Evolutionary conservation across 2,329 filamentous ascomycete species (phyloP), one percentile per base, ranked within the genome.

Genomic region (Xylariaceae sp.): DNA sequence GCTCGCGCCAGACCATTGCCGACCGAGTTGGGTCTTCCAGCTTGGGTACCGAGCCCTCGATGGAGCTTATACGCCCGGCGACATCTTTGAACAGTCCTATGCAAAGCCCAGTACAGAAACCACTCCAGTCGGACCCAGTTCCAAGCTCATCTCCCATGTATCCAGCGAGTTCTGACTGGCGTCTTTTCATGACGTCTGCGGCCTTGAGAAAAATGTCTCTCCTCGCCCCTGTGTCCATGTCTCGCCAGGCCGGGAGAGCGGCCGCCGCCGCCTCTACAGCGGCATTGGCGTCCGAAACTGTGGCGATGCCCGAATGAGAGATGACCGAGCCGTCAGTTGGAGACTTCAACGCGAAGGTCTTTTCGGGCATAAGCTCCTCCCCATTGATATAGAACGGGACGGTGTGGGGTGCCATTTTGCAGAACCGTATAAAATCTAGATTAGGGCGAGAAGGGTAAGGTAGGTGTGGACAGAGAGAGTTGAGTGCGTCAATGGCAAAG

Each of bases 181-280:
- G 49, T 22, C 40, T 27, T 38, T 80, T 72, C 52, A 91, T 71
- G 43, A 90, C 68, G 9, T 83, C 80, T 10, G 85, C 83, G 0
- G 86, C 84, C 63, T 81, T 83, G 50, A 86, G 71, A 51, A 95
- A 75, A 55, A 95, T 82, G 56, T 86, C 80, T 33, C 87, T 82
- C 36, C 87, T 85, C 19, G 75, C 63, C 19, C 72, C 39, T 62
- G 1, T 83, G 79, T 41, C 80, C 82, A 27, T 35, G 6, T 53
- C 50, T 11, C 52, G 53, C 57, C 57, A 59, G 15, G 36, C 27
- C 30, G 30, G 6, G 6, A 30, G 40, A 1, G 57, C 57, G 12
- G 53, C 55, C 9, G 48, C 53, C 0, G 54, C 53, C 1, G 55
- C 55, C 5, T 56, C 40, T 35, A 59, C 51, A 11, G 57, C 57